Evolutionary conservation across 78 protist genomes (phyloP).

Genomic region (Isochrysis galbana): DNA sequence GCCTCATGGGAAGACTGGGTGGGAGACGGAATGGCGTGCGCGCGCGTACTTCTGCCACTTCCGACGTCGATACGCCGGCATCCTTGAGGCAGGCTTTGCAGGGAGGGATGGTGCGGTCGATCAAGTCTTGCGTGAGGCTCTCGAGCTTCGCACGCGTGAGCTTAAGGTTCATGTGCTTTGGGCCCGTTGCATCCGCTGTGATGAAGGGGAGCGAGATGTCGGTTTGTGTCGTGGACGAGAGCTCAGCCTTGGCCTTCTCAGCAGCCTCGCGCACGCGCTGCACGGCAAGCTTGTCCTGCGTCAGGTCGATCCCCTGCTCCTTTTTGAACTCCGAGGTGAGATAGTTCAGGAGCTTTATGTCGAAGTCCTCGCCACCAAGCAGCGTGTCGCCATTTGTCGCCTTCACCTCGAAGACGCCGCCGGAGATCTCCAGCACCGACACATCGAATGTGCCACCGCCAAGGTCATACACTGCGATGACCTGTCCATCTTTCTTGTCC

Average conservation of each 20-base stretch:
- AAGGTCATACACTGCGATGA: constrained; percentile 92
- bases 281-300: constrained; percentile 81
- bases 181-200: too few relatives aligned
- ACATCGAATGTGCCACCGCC: constrained; percentile 99
- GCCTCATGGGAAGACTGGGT: too few relatives aligned
- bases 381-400: constrained; percentile 98
- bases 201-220: background rate
- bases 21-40: constrained; percentile 76
- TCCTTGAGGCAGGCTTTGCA: constrained; percentile 53
- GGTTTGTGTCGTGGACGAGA: constrained; percentile 76
- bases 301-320: constrained; percentile 67
- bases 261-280: constrained; percentile 97
- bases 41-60: constrained; percentile 47
- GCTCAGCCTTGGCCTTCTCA: constrained; percentile 96
- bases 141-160: constrained; percentile 86
- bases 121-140: constrained; percentile 73
- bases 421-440: constrained; percentile 91
- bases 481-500: constrained; percentile 62
- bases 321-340: constrained; percentile 86
- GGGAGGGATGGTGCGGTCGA: constrained; percentile 20
- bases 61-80: constrained; percentile 77
- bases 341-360: constrained; percentile 68
- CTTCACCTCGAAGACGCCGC: constrained; percentile 96
- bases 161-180: background rate
- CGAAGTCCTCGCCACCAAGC: constrained; percentile 99